Percentiles rank a stretch among this genome's conserved stretches.
These are phyloP conservation scores for Penicillium roqueforti DNA, from an alignment of 495 filamentous ascomycete genomes.

Conservation along the genomic window DNA sequence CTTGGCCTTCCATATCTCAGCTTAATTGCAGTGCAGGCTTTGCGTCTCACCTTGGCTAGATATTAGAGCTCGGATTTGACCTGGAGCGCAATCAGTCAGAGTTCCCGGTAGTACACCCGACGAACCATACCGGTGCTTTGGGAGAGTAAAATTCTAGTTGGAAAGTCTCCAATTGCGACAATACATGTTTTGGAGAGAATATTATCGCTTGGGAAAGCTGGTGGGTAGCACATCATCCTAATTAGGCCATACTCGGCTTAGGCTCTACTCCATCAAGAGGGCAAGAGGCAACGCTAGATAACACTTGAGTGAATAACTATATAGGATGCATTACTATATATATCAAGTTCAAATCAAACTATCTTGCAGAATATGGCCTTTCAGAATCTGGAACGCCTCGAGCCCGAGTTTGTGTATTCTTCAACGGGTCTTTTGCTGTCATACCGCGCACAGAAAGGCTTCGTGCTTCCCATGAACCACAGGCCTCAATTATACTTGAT, in stretches of 20 bases:
- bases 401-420: background rate
- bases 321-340: background rate
- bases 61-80: background rate
- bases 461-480: slow-evolving; percentile 1
- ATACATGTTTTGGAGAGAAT: background rate
- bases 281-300: slow-evolving; percentile 1
- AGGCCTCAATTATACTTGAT: background rate
- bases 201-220: background rate
- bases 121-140: background rate
- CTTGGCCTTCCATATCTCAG: background rate
- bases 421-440: background rate
- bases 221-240: background rate
- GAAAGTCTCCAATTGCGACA: background rate
- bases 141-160: background rate
- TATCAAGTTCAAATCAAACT: background rate
- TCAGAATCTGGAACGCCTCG: background rate
- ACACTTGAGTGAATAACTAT: background rate
- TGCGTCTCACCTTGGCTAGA: background rate
- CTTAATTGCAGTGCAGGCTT: background rate
- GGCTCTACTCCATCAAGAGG: background rate
- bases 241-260: background rate
- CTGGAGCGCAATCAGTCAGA: background rate
- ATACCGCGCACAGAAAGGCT: background rate
- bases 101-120: background rate
- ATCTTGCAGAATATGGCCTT: background rate